phyloP scores from a whole-genome alignment of 306 rosid genomes.

The Cyamopsis tetragonoloba region DNA sequence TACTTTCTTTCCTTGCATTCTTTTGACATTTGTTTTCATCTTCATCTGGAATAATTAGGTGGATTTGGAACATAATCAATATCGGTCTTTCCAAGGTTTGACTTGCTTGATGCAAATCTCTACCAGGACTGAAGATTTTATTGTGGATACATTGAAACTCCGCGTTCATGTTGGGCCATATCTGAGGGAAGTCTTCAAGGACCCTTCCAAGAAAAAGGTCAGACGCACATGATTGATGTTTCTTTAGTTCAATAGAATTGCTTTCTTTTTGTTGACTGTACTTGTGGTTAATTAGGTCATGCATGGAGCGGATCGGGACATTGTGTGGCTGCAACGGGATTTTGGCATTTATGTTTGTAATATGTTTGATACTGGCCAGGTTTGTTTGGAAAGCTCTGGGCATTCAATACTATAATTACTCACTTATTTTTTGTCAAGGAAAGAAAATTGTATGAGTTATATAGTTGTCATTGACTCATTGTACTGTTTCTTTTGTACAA shows the following conservation, averaged over 20 bases:
- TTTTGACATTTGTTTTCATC: slow-evolving; percentile 20
- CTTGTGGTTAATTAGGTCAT: slow-evolving; percentile 62
- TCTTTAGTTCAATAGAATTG: not conserved
- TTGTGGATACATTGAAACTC: slow-evolving; percentile 88
- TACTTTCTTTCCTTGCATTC: not conserved
- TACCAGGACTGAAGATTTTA: slow-evolving; percentile 91
- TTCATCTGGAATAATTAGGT: slow-evolving; percentile 52
- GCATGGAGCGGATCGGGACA: slow-evolving; percentile 97
- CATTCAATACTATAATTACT: slow-evolving; percentile 1
- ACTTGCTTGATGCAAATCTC: slow-evolving; percentile 99
- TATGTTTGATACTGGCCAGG: slow-evolving; percentile 99
- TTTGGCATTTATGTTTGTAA: slow-evolving; percentile 94
- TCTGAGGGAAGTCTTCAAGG: slow-evolving; percentile 88
- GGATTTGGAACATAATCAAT: slow-evolving; percentile 98
- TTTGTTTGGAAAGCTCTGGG: slow-evolving; percentile 31
- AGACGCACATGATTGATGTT: not conserved
- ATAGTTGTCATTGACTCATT: not conserved
- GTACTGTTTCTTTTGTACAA: slow-evolving; percentile 3
- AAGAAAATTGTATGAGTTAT: slow-evolving; percentile 1
- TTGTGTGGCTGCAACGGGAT: slow-evolving; percentile 93
- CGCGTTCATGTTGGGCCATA: slow-evolving; percentile 74
- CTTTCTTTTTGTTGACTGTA: slow-evolving; percentile 19
- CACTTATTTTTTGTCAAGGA: not conserved
- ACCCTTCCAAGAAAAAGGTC: slow-evolving; percentile 91
- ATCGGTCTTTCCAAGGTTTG: slow-evolving; percentile 96